Evolutionary conservation across 495 filamentous ascomycete genomes (phyloP), one percentile per base, ranked within the genome.

Genomic region (Usnea hakonensis): DNA sequence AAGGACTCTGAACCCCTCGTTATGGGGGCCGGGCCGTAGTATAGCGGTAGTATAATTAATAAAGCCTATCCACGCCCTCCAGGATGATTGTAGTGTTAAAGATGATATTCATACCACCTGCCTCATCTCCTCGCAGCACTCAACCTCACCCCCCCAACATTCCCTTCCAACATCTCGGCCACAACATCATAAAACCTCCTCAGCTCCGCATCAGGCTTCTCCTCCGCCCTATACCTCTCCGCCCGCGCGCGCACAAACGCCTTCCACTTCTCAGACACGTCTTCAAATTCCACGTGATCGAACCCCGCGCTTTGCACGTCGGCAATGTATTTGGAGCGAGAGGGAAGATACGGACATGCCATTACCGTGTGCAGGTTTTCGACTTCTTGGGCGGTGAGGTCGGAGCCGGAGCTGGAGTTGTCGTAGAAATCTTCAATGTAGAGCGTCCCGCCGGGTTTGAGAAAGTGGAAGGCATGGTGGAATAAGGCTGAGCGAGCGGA

Each of bases 391-490:
- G 52, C 35, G 7, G 30, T 60, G 30, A 60, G 32, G 35, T 36
- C 21, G n/a, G 9, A 19, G n/a, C n/a, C 23, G 8, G 3, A 21
- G 43, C 43, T 8, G 43, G 43, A 46, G 3, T 11, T 46, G 43
- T 46, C 43, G 35, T 60, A 60, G 33, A 37, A 53, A 52, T 60
- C 58, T 17, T 60, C 58, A 14, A 60, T 60, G 44, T 53, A 60
- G 4, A 60, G 37, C 21, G 16, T 52, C 2, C 44, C 58, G 1
- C 32, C 33, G 10, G 3, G 3, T 37, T 53, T 60, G 33, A 60
- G 11, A 5, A 35, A 52, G n/a, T 23, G 28, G 14, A 37, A 21
- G 14, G 35, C 58, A 11, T 48, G 43, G n/a, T 33, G 21, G 8
- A 60, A 53, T 2, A 60, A 23, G 5, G 13, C 35, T 14, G 17